Evolutionary conservation across 169 alveolate species (phyloP), one percentile per base, ranked within the genome.

Genomic region (Eimeria brunetti): DNA sequence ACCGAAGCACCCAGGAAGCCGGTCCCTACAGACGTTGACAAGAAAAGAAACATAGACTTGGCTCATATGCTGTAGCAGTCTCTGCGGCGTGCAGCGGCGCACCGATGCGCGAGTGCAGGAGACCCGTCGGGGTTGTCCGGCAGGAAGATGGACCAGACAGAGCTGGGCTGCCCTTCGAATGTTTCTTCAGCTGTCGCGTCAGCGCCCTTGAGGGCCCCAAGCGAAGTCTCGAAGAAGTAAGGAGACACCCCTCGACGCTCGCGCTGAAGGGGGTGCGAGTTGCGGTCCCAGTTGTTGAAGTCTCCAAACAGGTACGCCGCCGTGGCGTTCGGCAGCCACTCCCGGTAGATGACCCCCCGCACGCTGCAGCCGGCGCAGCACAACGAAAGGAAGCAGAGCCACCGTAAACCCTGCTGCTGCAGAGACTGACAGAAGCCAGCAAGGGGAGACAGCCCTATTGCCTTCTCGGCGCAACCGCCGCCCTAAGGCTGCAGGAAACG

Each of bases 261-360:
- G 27, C 96, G 94, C 33, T 49, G 64, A 75, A 96, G 95, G 22
- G 96, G 97, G 94, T 96, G 97, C 53, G 97, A 94, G 49, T 95
- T 64, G 75, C 96, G 93, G 80, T 96, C 90, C 98, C 98, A 97
- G 91, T 78, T 88, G 95, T 97, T 97, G 95, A 97, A 97, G 78
- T 91, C 97, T 1, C 98, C 98, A 14, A 97, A 96, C 62, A 97
- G 96, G 75, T 69, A 96, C 41, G 95, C 97, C 86, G 93, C 96
- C 96, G 83, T 83, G 56, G 97, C 97, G 60, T 84, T 89, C 86
- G 97, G 97, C 78, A 96, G 95, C 97, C 97, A 96, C 95, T 96
- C 97, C 16, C 97, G 84, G 95, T 91, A 94, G 56, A 44, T 30
- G 81, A 76, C 94, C 58, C 97, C 96, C 46, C 49, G 56, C 58